Base-by-base conservation (phyloP, 225 moss, liverwort and hornwort genomes). In the Ulota crispa region DNA sequence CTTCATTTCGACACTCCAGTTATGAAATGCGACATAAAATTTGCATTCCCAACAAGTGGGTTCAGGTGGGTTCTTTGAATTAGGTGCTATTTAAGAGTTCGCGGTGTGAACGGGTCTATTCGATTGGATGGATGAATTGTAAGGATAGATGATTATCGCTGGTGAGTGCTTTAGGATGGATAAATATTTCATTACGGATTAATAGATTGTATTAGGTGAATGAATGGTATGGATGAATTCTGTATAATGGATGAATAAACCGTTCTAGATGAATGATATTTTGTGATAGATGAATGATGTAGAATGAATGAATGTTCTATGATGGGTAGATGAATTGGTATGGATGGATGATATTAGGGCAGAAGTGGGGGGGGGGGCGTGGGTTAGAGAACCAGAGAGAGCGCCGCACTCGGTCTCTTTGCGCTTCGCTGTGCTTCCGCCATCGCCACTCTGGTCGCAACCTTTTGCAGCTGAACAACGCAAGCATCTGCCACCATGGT, bases 401-500 rank as follows among this genome's bases (percentile, higher is more conserved):
- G 31, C 9, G 3, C 1, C 50, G 0, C 0, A 0, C 0, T 2
- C 53, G 9, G 24, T 19, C 77, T 70, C 28, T 86, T 63, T 30
- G 19, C 50, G 52, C 78, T 53, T 13, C 23, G 68, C 50, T 31
- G 53, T 76, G 77, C 53, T 61, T 43, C 59, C 84, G 64, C 68
- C 56, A 78, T 69, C 54, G 87, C 78, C 30, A 18, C 8, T 7
- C 36, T 19, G 50, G 16, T 50, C 53, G 53, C 63, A 70, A 80
- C 4, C 75, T 16, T 68, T 47, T 34, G 76, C 65, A 72, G 80
- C 32, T 18, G 4, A 4, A 1, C 37, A 66, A 27, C 68, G 61
- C 66, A 37, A 50, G 12, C 70, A 32, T 72, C 73, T 69, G 83
- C 31, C 85, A 86, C 32, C 76, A 88, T 86, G 86, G 88, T 88